Evolutionary conservation across 192 early-diverging fungal species (phyloP).

Genomic region (Rhizophagus clarus): DNA sequence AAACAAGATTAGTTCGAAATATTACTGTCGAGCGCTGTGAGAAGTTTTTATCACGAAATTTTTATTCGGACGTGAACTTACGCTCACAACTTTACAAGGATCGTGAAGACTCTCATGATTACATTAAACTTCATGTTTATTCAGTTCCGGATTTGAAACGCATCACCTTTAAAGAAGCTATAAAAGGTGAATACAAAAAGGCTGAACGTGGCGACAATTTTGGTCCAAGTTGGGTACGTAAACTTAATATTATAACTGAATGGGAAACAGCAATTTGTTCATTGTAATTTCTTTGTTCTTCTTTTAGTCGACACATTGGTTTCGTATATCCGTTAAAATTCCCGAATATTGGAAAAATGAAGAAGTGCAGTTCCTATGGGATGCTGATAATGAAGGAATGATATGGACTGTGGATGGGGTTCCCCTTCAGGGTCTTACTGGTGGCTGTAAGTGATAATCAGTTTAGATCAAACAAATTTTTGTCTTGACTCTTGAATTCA

Average conservation of each 20-base stretch:
- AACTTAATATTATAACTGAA: no score
- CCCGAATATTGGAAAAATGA: conserved; percentile 70
- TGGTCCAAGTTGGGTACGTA: conserved; percentile 81
- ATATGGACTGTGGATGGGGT: conserved; percentile 85
- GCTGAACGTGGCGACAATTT: conserved; percentile 73
- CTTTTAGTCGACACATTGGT: conserved; percentile 74
- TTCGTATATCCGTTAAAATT: conserved; percentile 69
- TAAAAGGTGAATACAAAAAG: conserved; percentile 66
- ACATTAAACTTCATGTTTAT: conserved; percentile 61
- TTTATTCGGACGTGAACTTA: conserved; percentile 57
- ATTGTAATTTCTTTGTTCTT: conserved; percentile 10
- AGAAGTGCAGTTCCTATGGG: conserved; percentile 85
- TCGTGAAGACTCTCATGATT: conserved; percentile 49
- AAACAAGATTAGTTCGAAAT: conserved; percentile 53
- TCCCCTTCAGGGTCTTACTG: conserved; percentile 88
- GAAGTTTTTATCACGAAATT: conserved; percentile 64
- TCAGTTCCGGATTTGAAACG: conserved; percentile 70
- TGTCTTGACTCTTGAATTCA: neutral
- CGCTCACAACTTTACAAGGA: conserved; percentile 51
- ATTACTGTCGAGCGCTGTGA: conserved; percentile 76
- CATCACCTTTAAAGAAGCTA: conserved; percentile 76
- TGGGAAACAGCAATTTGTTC: neutral
- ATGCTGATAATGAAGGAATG: conserved; percentile 86
- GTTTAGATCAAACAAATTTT: conserved; percentile 7
- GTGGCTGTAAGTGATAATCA: conserved; percentile 59